phyloP scores from a whole-genome alignment of 345 rosid species.

The Gossypium sturtianum region DNA sequence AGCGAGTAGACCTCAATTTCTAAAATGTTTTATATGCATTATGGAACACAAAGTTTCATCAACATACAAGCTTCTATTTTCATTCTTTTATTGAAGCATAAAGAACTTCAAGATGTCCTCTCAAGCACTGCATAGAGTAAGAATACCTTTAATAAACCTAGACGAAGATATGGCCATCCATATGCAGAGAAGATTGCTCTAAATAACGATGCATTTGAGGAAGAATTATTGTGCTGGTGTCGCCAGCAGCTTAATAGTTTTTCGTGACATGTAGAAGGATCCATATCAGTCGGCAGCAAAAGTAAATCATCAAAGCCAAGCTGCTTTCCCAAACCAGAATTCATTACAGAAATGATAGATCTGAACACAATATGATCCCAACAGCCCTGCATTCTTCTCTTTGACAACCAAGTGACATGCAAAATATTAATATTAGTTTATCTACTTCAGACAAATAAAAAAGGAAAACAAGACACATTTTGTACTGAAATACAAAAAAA shows the following conservation, averaged over 20 bases:
- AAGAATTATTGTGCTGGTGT: conserved; percentile 32
- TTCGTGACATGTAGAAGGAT: conserved; percentile 63
- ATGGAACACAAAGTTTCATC: background rate
- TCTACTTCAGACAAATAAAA: conserved; percentile 1
- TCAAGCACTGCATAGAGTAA: background rate
- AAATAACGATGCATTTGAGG: conserved; percentile 48
- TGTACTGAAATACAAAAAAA: background rate
- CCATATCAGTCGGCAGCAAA: conserved; percentile 61
- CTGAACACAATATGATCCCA: conserved; percentile 67
- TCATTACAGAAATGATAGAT: conserved; percentile 53
- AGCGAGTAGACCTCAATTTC: background rate
- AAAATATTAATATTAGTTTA: background rate
- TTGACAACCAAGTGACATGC: conserved; percentile 11
- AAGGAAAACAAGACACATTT: background rate
- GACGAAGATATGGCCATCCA: conserved; percentile 72
- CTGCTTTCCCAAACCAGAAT: conserved; percentile 63
- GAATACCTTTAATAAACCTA: conserved; percentile 75
- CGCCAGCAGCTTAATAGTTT: conserved; percentile 56
- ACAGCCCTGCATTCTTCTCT: conserved; percentile 42
- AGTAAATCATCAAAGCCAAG: conserved; percentile 82
- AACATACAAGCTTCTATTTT: background rate
- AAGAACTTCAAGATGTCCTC: background rate
- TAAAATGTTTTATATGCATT: background rate
- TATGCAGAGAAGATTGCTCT: conserved; percentile 73
- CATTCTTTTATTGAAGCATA: background rate